These are phyloP conservation scores for Cicer pinnatifidum DNA, from an alignment of 306 rosid species.

Conservation along the genomic window DNA sequence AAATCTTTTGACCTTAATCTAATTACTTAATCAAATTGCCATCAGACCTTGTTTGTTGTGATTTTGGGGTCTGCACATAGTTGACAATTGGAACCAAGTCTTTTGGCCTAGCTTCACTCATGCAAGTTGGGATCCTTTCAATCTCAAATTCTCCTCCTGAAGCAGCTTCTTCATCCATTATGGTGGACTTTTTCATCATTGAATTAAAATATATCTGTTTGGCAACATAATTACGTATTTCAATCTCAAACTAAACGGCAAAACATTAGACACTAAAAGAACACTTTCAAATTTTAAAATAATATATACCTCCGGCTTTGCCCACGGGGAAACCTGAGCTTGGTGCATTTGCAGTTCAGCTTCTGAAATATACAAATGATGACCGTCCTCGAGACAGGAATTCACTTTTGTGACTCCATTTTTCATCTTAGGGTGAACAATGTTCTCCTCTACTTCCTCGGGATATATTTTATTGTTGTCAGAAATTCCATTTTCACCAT, in stretches of 20 bases:
- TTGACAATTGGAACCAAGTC: constrained; percentile 79
- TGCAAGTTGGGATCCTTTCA: constrained; percentile 72
- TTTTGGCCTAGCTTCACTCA: constrained; percentile 78
- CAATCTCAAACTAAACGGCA: constrained; percentile 33
- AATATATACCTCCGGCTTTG: constrained; percentile 68
- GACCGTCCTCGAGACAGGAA: constrained; percentile 60
- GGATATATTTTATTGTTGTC: constrained; percentile 67
- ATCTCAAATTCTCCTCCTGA: constrained; percentile 77
- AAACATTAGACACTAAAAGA: constrained; percentile 1
- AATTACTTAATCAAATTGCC: constrained; percentile 27
- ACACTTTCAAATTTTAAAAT: constrained; percentile 22
- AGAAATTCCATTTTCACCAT: constrained; percentile 80
- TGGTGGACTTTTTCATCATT: constrained; percentile 57
- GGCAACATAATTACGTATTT: constrained; percentile 40
- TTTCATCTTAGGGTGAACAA: constrained; percentile 50
- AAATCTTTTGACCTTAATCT: neutral
- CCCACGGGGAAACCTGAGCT: constrained; percentile 73
- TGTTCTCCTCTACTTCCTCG: constrained; percentile 60
- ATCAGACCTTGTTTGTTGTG: constrained; percentile 66
- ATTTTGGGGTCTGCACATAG: constrained; percentile 59
- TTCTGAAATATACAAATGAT: constrained; percentile 87
- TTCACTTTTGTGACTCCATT: constrained; percentile 53
- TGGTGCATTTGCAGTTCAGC: constrained; percentile 94
- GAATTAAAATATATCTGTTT: constrained; percentile 80
- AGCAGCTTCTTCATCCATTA: constrained; percentile 55